Evolutionary conservation across 2,329 filamentous ascomycete species (phyloP).

Genomic region (Gnomoniopsis smithogilvyi): DNA sequence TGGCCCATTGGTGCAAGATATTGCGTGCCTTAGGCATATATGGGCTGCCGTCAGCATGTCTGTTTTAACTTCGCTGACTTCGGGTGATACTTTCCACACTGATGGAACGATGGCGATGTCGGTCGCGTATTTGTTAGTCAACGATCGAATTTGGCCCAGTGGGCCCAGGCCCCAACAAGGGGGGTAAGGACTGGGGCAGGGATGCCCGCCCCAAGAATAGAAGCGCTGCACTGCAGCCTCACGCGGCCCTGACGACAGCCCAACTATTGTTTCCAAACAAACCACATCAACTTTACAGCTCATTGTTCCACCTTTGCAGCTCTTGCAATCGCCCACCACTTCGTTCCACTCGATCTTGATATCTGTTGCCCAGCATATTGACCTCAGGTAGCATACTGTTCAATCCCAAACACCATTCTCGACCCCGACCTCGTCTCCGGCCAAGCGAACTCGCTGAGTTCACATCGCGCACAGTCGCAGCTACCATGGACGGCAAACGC

Average conservation of each 20-base stretch:
- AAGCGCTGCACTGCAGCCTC: constrained; percentile 3
- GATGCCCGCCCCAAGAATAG: constrained; percentile 18
- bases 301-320: neutral
- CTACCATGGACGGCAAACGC: constrained; percentile 82
- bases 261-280: neutral
- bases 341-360: neutral
- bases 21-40: too few species aligned
- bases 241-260: constrained; percentile 1
- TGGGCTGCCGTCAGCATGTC: neutral
- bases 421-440: constrained; percentile 4
- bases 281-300: neutral
- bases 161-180: neutral
- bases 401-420: constrained; percentile 32
- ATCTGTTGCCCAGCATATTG: constrained; percentile 25
- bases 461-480: neutral
- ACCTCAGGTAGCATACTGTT: constrained; percentile 40
- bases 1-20: too few species aligned
- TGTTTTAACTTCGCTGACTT: neutral
- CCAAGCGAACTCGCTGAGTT: neutral
- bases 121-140: neutral
- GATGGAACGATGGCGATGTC: neutral
- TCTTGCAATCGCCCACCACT: neutral
- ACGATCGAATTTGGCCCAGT: neutral
- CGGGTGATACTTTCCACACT: too few species aligned
- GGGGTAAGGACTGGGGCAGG: neutral